Evolutionary conservation across 345 rosid genomes (phyloP).

Genomic region (Hypericum perforatum): DNA sequence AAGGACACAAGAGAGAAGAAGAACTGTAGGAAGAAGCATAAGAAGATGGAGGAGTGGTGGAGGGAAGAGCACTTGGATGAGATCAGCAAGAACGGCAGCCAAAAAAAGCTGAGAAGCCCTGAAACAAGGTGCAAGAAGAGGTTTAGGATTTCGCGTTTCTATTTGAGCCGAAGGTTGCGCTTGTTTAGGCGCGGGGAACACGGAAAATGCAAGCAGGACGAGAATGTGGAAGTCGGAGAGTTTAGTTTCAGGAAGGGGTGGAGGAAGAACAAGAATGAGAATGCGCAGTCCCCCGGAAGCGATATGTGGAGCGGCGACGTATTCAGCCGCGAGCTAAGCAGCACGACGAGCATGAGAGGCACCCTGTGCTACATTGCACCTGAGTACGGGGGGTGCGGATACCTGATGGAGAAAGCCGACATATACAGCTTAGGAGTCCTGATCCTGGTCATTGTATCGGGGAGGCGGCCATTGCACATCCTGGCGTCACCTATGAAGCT

Average conservation of each 20-base stretch:
- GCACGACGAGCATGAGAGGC: slow-evolving; percentile 99
- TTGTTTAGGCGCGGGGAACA: slow-evolving; percentile 34
- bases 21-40: slow-evolving; percentile 41
- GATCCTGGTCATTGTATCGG: slow-evolving; percentile 81
- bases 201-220: slow-evolving; percentile 27
- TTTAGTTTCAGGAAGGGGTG: slow-evolving; percentile 89
- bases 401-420: slow-evolving; percentile 92
- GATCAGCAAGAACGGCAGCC: slow-evolving; percentile 33
- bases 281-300: slow-evolving; percentile 41
- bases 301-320: slow-evolving; percentile 98
- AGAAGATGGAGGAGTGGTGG: slow-evolving; percentile 98
- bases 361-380: slow-evolving; percentile 97
- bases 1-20: slow-evolving; percentile 35
- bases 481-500: slow-evolving; percentile 95
- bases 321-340: slow-evolving; percentile 86
- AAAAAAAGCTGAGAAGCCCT: slow-evolving; percentile 20
- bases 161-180: slow-evolving; percentile 32
- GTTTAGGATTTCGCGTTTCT: slow-evolving; percentile 45
- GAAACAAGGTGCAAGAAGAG: slow-evolving; percentile 57
- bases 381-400: slow-evolving; percentile 80
- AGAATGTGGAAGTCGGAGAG: slow-evolving; percentile 53
- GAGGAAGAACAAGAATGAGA: slow-evolving; percentile 28
- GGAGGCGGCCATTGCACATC: slow-evolving; percentile 87
- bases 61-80: slow-evolving; percentile 84
- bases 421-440: slow-evolving; percentile 91